Percentiles rank a stretch among this genome's conserved stretches.
Evolutionary conservation across 768 basidiomycete species (phyloP).

Genomic region (Pulveroboletus ravenelii): DNA sequence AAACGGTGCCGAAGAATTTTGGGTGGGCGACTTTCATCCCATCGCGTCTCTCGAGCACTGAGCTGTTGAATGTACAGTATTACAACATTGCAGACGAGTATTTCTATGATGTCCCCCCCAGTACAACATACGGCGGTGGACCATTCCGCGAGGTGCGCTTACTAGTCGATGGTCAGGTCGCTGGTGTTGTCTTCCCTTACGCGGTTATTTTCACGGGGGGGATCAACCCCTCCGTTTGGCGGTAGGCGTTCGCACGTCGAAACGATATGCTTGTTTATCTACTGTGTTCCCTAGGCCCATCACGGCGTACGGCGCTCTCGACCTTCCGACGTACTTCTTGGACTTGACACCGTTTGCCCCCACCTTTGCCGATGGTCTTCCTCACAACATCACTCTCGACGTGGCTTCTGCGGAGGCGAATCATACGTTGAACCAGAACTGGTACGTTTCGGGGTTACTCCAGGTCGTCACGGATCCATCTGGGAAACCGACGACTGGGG

Average conservation of each 20-base stretch:
- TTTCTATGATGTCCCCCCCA: constrained; percentile 47
- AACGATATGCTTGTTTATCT: neutral
- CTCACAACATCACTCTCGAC: constrained; percentile 69
- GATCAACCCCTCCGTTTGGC: constrained; percentile 64
- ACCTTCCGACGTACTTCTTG: constrained; percentile 72
- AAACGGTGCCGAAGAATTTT: constrained; percentile 68
- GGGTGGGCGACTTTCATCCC: constrained; percentile 44
- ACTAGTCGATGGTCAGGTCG: constrained; percentile 50
- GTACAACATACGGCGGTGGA: constrained; percentile 42
- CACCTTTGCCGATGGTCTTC: constrained; percentile 58
- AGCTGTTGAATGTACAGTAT: constrained; percentile 42
- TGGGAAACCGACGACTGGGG: constrained; percentile 59
- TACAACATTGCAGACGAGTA: constrained; percentile 62
- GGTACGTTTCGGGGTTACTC: constrained; percentile 68
- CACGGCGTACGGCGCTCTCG: constrained; percentile 70
- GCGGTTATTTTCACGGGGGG: constrained; percentile 71
- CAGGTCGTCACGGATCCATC: constrained; percentile 69
- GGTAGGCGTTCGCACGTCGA: constrained; percentile 33
- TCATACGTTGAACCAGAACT: constrained; percentile 66
- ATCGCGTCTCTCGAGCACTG: neutral
- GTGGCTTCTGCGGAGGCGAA: constrained; percentile 65
- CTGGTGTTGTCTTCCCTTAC: constrained; percentile 56
- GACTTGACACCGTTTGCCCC: constrained; percentile 78
- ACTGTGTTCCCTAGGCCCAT: constrained; percentile 47
- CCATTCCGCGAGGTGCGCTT: constrained; percentile 63